Evolutionary conservation across 306 rosid species (phyloP).

Genomic region (Medicago ruthenica): DNA sequence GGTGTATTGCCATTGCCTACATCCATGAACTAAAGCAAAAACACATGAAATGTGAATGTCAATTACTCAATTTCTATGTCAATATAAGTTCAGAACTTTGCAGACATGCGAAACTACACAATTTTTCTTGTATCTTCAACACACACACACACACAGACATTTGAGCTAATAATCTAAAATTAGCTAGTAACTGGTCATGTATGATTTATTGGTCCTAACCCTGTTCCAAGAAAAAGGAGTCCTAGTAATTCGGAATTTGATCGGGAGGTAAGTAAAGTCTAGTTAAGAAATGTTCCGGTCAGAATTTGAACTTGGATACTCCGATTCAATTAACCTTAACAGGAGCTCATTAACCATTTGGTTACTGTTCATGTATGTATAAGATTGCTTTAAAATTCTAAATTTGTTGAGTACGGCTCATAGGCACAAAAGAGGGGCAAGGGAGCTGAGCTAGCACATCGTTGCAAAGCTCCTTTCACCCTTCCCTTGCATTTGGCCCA

Average conservation of each 20-base stretch:
- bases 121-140: not conserved
- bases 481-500: too few species aligned
- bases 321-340: not conserved
- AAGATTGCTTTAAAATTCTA: not conserved
- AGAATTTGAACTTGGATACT: not conserved
- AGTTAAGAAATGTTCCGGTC: not conserved
- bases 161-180: not conserved
- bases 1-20: not conserved
- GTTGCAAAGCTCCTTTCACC: too few species aligned
- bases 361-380: not conserved
- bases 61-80: not conserved
- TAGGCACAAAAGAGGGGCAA: too few species aligned
- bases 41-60: conserved; percentile 5
- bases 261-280: not conserved
- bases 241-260: not conserved
- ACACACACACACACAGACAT: not conserved
- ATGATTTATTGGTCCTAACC: not conserved
- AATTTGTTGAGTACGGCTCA: not conserved
- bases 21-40: conserved; percentile 19
- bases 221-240: not conserved
- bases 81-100: not conserved
- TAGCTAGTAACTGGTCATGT: not conserved
- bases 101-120: not conserved
- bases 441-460: too few species aligned
- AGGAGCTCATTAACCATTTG: not conserved